Evolutionary conservation across 2,329 filamentous ascomycete species (phyloP), one percentile per base, ranked within the genome.

Genomic region (Penicillium sclerotigenum): DNA sequence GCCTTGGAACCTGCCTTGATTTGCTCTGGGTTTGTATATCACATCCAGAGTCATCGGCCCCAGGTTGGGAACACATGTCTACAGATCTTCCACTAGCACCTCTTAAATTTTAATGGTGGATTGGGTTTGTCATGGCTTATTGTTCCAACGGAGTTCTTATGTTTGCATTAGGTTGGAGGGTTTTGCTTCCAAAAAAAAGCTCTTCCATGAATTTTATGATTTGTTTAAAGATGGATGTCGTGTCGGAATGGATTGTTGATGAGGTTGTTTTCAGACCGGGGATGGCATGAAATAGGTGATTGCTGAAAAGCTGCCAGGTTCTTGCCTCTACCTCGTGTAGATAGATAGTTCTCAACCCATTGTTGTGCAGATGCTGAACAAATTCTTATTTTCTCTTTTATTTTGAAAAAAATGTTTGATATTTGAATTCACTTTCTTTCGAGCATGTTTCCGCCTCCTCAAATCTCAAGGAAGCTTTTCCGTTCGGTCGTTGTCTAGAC

Each of bases 141-240:
- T 52, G 41, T 56, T 52, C 47, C 34, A 46, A 52, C 33, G 53
- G 53, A 56, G 53, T 56, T 50, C 20, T 51, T 55, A 40, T 55
- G 45, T 42, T 54, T 50, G 41, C 53, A 56, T 56, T 33, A 52
- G 53, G 34, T 52, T 56, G 47, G 53, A 56, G 47, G 53, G 53
- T 52, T 56, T 56, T 34, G 53, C 28, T 56, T 53, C 49, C 41
- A 37, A 53, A 52, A 41, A 52, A 56, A 56, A 56, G 47, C 48
- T 52, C 47, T 55, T 56, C 47, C 47, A 50, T 54, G 47, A 56
- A 51, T 51, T 52, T 56, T 46, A 52, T 45, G 47, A 56, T 49
- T 14, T 46, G n/a, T 52, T 53, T 45, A 37, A 36, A 45, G 40
- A 55, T 50, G 52, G 38, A 50, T 38, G 31, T 53, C 26, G 24